A percentile compares a stretch with the other conserved stretches of the same genome.
These are phyloP conservation scores for Tilletia caries DNA, from an alignment of 1,284 basidiomycete species.

Conservation along the genomic window DNA sequence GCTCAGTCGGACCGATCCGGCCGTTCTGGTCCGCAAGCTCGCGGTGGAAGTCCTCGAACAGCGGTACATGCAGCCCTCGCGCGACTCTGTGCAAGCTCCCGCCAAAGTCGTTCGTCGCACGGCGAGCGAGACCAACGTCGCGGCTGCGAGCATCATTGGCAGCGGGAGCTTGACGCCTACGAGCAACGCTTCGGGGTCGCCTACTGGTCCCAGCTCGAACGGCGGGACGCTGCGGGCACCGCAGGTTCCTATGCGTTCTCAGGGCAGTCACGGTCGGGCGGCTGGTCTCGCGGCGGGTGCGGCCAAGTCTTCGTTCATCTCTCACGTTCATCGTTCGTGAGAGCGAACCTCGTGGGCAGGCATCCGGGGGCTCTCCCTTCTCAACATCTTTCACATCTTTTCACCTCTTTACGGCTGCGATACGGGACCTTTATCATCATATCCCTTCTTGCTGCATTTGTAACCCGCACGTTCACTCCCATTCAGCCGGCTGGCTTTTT, in stretches of 20 bases:
- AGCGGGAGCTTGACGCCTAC: background rate
- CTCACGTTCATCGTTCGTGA: background rate
- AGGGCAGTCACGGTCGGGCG: conserved; percentile 9
- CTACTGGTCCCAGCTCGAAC: background rate
- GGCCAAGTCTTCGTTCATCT: background rate
- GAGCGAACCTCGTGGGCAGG: background rate
- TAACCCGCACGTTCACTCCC: background rate
- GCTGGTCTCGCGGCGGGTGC: background rate
- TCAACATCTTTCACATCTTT: background rate
- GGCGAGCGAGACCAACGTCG: conserved; percentile 15
- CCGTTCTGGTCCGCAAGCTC: conserved; percentile 62
- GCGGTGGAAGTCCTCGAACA: conserved; percentile 36
- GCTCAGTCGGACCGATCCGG: conserved; percentile 34
- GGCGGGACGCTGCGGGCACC: background rate
- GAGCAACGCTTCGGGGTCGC: background rate
- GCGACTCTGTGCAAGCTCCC: background rate
- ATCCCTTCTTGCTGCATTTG: background rate
- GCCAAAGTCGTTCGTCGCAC: conserved; percentile 13
- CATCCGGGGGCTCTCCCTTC: background rate
- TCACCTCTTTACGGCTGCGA: background rate
- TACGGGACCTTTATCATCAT: no score
- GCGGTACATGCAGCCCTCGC: conserved; percentile 14
- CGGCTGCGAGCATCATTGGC: background rate
- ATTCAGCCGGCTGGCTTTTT: no score
- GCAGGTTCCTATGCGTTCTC: background rate